phyloP scores from a whole-genome alignment of 371 early-diverging fungal genomes.

The Rhizopus arrhizus region DNA sequence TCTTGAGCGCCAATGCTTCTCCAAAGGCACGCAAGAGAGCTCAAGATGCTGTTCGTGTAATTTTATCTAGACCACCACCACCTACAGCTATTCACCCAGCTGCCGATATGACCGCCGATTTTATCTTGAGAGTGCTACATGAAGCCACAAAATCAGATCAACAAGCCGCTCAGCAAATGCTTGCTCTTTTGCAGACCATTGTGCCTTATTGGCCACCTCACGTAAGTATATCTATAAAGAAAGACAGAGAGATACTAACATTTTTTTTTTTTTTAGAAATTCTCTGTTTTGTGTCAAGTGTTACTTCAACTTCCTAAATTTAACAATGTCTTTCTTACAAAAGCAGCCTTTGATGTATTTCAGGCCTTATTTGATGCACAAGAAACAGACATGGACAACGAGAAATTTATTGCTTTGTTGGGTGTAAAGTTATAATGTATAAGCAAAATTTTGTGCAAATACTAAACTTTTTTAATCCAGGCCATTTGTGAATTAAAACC shows the following conservation, averaged over 20 bases:
- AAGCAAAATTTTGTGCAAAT: constrained; percentile 3
- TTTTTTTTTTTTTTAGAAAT: constrained; percentile 40
- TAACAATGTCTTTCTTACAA: constrained; percentile 81
- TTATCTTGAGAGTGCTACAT: constrained; percentile 67
- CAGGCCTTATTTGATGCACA: constrained; percentile 64
- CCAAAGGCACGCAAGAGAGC: constrained; percentile 87
- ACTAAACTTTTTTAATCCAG: constrained; percentile 31
- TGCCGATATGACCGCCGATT: constrained; percentile 72
- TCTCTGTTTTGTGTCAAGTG: constrained; percentile 67
- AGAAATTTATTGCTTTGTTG: constrained; percentile 56
- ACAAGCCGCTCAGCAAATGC: constrained; percentile 73
- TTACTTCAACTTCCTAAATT: constrained; percentile 82
- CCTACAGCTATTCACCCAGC: constrained; percentile 82
- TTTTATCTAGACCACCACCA: constrained; percentile 75
- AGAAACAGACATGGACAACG: constrained; percentile 58
- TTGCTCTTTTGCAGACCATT: constrained; percentile 76
- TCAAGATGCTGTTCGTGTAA: constrained; percentile 76
- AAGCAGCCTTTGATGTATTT: constrained; percentile 83
- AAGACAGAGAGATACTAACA: not conserved
- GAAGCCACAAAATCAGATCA: constrained; percentile 69
- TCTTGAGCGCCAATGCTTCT: constrained; percentile 78
- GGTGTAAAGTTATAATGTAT: constrained; percentile 35
- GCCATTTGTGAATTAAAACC: constrained; percentile 82
- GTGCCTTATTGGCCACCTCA: constrained; percentile 75
- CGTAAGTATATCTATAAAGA: constrained; percentile 35